Base-by-base conservation (phyloP, 768 basidiomycete genomes). In the Mycena vitilis region DNA sequence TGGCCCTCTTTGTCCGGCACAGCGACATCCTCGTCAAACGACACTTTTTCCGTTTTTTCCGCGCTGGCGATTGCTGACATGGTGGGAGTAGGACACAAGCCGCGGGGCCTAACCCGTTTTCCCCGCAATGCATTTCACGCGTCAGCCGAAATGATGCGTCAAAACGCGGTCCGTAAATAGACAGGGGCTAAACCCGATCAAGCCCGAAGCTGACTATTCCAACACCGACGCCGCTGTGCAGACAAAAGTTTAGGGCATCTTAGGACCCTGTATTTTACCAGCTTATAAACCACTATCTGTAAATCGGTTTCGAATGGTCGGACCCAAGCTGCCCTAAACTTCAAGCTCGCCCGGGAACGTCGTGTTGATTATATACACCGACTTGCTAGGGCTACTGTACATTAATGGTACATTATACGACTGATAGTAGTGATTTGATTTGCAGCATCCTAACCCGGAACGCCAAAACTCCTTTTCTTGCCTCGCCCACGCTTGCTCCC, bases 401-500 rank as follows among this genome's bases (percentile, higher is more conserved):
- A 57, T 57, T 56, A 42, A 16, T n/a, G 36, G 34, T 38, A 54
- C 36, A 54, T 54, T 59, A 47, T 22, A 45, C 38, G n/a, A 30
- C 56, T 34, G 25, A 58, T 59, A 55, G 16, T 42, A 42, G 15
- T 6, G 13, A 16, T 15, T 7, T 18, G 44, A 53, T 34, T 53
- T 1, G 25, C n/a, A 47, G 30, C 30, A 59, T 2, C 12, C 34
- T 59, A 59, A 25, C 18, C 23, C 36, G 65, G 65, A 48, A 48
- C 36, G 13, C 68, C 68, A 37, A 69, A 69, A 10, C 63, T 69
- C 37, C 60, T 42, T 37, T 68, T 63, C 38, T 69, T 69, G 1
- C 68, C 68, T 36, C 68, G 38, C 37, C 68, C 59, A 3, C 68
- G 63, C 51, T 69, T 69, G 34, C 61, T 55, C 13, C 67, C 62